phyloP scores from a whole-genome alignment of 2,329 filamentous ascomycete species.

The Fusarium illudens region DNA sequence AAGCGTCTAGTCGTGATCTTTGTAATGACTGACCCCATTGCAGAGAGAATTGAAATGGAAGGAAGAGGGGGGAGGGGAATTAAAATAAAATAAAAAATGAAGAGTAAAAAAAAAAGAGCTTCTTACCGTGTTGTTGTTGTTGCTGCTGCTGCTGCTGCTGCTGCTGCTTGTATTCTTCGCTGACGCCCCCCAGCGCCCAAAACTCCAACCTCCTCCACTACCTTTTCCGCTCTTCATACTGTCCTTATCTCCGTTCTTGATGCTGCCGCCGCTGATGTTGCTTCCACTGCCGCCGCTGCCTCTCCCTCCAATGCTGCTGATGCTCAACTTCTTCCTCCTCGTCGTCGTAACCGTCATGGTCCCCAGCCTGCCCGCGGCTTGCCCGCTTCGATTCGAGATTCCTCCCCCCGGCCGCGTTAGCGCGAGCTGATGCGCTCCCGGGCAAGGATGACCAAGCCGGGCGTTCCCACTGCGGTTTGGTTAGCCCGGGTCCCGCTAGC shows the following conservation, averaged over 20 bases:
- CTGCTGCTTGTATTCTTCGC: constrained; percentile 15
- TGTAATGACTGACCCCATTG: neutral
- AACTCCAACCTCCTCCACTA: constrained; percentile 26
- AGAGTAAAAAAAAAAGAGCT: neutral
- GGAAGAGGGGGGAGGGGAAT: no score
- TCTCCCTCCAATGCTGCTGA: constrained; percentile 24
- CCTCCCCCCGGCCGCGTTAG: neutral
- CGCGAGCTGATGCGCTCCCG: constrained; percentile 5
- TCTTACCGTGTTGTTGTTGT: constrained; percentile 12
- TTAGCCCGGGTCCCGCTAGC: constrained; percentile 15
- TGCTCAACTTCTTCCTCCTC: constrained; percentile 31
- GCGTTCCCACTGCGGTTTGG: constrained; percentile 8
- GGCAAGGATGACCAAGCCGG: neutral
- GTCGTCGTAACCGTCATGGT: constrained; percentile 12
- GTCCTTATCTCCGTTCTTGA: constrained; percentile 18
- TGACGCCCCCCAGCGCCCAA: constrained; percentile 29
- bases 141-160: constrained; percentile 4
- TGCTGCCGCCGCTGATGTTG: neutral
- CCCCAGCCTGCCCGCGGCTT: neutral
- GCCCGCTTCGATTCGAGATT: constrained; percentile 2
- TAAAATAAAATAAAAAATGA: neutral
- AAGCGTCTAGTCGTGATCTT: neutral
- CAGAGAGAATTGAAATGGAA: neutral
- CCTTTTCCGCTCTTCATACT: constrained; percentile 27
- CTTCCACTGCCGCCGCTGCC: no score